Evolutionary conservation across 805 yeast genomes (phyloP), one percentile per base, ranked within the genome.

Genomic region (Starmera dryadoides): DNA sequence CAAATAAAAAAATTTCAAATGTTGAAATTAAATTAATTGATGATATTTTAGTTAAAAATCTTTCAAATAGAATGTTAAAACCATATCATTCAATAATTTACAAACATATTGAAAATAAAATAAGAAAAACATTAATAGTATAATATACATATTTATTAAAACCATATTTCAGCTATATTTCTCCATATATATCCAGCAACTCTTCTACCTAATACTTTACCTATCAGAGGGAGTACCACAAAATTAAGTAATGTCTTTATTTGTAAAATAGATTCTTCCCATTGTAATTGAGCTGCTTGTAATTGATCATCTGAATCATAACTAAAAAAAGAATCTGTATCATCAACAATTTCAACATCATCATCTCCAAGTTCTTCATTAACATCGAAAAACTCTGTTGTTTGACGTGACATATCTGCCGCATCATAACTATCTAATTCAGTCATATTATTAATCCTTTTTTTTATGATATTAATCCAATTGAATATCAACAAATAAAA

Each of bases 201-300:
- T 45, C 79, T 58, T 46, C 89, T 68, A 4, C 93, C 93, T 35
- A 82, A 45, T 33, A 76, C 67, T 55, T 79, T 81, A 4, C 89
- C 89, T 16, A 79, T 49, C 42, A 81, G 52, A 2, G 93, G 93
- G 38, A 82, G 62, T 28, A 82, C 49, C 12, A 83, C 76, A 58
- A 77, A 68, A 40, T 72, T 74, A 26, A 80, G 58, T 28, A 81
- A 66, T n/a, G 73, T 73, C 30, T 67, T 68, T 40, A 83, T 53
- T 55, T 82, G 88, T 34, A 63, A 61, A 35, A 82, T 44, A 28
- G 82, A 77, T 48, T 79, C 84, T 38, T 81, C 84, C 88, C 88
- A 82, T 49, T 82, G 86, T 46, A 76, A 69, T 48, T 80, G 84
- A 1, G 86, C 81, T 22, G 11, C 9, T 5, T 12, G 15, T 10